These are phyloP conservation scores for Hyphopichia buzzinii DNA, from an alignment of 1,139 yeast genomes.

Conservation along the genomic window DNA sequence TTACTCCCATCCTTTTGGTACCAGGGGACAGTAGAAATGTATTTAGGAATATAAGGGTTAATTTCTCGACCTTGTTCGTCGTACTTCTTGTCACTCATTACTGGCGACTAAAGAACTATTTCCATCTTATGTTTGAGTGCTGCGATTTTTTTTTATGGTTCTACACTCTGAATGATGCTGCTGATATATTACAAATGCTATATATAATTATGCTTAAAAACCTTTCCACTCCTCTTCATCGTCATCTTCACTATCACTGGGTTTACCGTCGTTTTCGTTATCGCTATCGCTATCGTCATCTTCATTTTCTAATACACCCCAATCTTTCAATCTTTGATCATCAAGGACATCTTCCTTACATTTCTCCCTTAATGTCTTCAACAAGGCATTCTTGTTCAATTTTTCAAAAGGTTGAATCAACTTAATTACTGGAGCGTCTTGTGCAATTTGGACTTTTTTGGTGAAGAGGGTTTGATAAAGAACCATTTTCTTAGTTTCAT, in stretches of 20 bases:
- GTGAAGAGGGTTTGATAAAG: constrained; percentile 24
- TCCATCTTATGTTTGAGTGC: too few relatives aligned
- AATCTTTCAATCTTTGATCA: constrained; percentile 60
- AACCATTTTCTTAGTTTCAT: constrained; percentile 24
- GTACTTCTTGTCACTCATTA: background rate
- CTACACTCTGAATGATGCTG: too few relatives aligned
- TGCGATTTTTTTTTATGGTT: too few relatives aligned
- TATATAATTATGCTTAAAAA: constrained; percentile 12
- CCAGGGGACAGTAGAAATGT: constrained; percentile 30
- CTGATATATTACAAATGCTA: constrained; percentile 4
- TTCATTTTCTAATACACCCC: constrained; percentile 54
- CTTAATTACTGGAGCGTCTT: constrained; percentile 50
- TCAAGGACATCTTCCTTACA: constrained; percentile 63
- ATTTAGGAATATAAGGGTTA: constrained; percentile 25
- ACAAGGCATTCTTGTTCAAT: constrained; percentile 47
- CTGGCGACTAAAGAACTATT: background rate
- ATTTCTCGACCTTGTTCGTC: constrained; percentile 2
- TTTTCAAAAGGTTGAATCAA: constrained; percentile 59
- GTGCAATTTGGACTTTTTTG: constrained; percentile 30
- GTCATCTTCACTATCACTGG: constrained; percentile 16
- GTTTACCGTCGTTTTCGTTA: constrained; percentile 14
- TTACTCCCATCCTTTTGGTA: constrained; percentile 16
- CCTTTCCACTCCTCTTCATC: constrained; percentile 35
- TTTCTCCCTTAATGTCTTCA: constrained; percentile 66
- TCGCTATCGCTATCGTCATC: constrained; percentile 20